phyloP scores from a whole-genome alignment of 2,329 filamentous ascomycete genomes.

The Albophoma yamanashiensis region DNA sequence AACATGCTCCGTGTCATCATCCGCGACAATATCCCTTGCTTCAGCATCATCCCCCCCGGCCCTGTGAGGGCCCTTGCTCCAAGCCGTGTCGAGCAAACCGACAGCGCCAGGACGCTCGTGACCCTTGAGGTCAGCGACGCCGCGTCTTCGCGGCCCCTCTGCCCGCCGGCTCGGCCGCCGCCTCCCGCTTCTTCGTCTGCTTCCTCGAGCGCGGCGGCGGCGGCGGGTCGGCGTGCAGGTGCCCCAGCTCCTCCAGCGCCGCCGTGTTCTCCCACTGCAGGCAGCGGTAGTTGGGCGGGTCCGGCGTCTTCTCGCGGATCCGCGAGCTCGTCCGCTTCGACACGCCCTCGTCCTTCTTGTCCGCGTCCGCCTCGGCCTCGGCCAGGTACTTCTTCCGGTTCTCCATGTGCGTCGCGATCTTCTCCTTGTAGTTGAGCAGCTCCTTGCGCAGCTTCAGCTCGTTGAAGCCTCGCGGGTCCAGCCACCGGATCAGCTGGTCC shows the following conservation, averaged over 20 bases:
- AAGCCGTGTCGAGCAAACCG: background rate
- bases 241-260: conserved; percentile 45
- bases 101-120: background rate
- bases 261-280: conserved; percentile 45
- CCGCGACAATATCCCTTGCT: background rate
- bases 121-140: no score
- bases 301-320: conserved; percentile 34
- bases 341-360: conserved; percentile 25
- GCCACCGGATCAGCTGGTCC: conserved; percentile 73
- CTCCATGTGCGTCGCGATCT: conserved; percentile 71
- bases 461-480: conserved; percentile 77
- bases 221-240: conserved; percentile 45
- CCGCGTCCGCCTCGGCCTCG: conserved; percentile 24
- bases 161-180: conserved; percentile 16
- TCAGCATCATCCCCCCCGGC: background rate
- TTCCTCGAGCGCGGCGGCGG: conserved; percentile 40
- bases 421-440: conserved; percentile 62
- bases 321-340: conserved; percentile 33
- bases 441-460: conserved; percentile 86
- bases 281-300: conserved; percentile 37
- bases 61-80: background rate
- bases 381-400: conserved; percentile 61
- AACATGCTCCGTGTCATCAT: background rate
- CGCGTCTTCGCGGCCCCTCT: conserved; percentile 16
- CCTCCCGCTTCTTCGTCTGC: conserved; percentile 40